Percentiles rank a stretch among this genome's conserved stretches.
These are phyloP conservation scores for Leccinum pachyderme DNA, from an alignment of 1,284 basidiomycete genomes.

Conservation along the genomic window DNA sequence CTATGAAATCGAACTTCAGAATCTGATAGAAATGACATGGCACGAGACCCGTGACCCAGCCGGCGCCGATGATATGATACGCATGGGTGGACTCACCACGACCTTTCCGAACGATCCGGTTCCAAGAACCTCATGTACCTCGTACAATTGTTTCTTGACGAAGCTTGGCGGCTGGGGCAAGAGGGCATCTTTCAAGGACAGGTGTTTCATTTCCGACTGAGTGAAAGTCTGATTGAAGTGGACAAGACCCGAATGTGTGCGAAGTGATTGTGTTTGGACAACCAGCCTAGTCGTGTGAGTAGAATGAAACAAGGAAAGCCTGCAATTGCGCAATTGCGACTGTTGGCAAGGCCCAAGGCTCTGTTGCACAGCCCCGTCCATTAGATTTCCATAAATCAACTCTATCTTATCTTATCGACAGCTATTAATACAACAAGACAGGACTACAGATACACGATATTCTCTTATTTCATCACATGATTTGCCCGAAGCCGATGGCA, in stretches of 20 bases:
- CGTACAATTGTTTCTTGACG: slow-evolving; percentile 79
- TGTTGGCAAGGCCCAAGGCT: neutral
- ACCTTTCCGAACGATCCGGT: slow-evolving; percentile 87
- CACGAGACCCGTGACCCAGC: slow-evolving; percentile 1
- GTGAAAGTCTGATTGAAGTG: neutral
- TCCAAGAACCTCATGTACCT: slow-evolving; percentile 72
- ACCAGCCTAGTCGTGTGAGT: neutral
- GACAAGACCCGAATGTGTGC: neutral
- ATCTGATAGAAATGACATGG: neutral
- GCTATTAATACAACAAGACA: slow-evolving; percentile 10
- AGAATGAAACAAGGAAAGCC: neutral
- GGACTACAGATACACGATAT: neutral
- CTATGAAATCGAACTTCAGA: slow-evolving; percentile 33
- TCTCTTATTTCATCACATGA: slow-evolving; percentile 10
- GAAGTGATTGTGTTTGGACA: neutral
- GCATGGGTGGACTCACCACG: slow-evolving; percentile 50
- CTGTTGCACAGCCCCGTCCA: slow-evolving; percentile 14
- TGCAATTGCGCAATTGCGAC: neutral
- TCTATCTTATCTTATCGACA: neutral
- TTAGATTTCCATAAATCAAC: neutral
- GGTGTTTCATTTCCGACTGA: slow-evolving; percentile 26
- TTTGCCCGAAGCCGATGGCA: slow-evolving; percentile 1
- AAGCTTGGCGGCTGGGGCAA: slow-evolving; percentile 83
- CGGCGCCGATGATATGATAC: neutral
- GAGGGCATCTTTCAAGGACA: slow-evolving; percentile 47